phyloP scores from a whole-genome alignment of 2,329 filamentous ascomycete species.

The Cercospora citrullina region DNA sequence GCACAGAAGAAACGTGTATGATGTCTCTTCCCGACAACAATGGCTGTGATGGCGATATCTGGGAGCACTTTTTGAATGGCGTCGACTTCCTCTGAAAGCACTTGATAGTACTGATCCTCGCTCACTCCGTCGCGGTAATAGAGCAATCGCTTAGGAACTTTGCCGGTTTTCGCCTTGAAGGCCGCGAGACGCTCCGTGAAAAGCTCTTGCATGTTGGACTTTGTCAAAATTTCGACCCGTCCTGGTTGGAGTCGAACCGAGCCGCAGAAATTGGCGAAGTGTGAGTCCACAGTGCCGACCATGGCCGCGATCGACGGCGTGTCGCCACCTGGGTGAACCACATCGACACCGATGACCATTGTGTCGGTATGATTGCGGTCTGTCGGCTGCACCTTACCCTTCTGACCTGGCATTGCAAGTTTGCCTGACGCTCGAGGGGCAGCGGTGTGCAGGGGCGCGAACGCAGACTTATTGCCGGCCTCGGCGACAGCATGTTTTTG shows the following conservation, averaged over 20 bases:
- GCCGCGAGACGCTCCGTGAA: no score
- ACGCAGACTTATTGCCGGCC: neutral
- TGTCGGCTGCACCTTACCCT: neutral
- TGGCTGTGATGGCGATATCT: no score
- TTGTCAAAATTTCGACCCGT: constrained; percentile 33
- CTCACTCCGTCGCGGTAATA: constrained; percentile 43
- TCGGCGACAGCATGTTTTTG: constrained; percentile 1
- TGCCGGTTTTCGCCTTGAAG: no score
- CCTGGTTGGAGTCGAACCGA: constrained; percentile 40
- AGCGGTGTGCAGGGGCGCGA: neutral
- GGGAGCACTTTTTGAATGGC: no score
- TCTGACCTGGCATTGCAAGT: neutral
- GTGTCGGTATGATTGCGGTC: constrained; percentile 26
- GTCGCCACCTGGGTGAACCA: constrained; percentile 43
- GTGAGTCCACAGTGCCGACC: constrained; percentile 43
- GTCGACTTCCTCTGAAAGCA: no score
- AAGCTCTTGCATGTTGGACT: no score
- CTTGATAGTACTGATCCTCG: constrained; percentile 41
- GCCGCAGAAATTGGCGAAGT: constrained; percentile 39
- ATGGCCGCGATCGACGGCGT: constrained; percentile 46
- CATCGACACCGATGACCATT: constrained; percentile 47
- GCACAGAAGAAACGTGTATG: constrained; percentile 47
- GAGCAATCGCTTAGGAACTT: no score
- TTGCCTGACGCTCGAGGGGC: no score
- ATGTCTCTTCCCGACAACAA: constrained; percentile 46